phyloP scores from a whole-genome alignment of 768 basidiomycete genomes.

The Lactarius deliciosus region DNA sequence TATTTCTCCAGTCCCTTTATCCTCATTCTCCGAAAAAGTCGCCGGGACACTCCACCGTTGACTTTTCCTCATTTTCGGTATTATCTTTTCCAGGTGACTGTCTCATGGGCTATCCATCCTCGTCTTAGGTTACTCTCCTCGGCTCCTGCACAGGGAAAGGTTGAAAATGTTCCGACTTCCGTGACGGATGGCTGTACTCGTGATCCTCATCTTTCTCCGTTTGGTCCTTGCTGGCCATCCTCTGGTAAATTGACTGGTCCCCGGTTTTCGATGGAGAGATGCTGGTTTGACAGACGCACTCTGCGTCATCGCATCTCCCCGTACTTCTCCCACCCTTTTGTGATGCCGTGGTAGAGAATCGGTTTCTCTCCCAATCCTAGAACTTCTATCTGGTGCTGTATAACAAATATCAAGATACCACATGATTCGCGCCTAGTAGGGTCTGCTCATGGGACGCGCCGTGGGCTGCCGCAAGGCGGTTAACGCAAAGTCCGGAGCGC shows the following conservation, averaged over 20 bases:
- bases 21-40: not conserved
- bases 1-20: not conserved
- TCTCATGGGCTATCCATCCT: slow-evolving; percentile 3
- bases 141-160: not conserved
- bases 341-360: not conserved
- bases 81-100: not conserved
- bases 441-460: not conserved
- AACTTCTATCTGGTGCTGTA: not conserved
- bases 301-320: not conserved
- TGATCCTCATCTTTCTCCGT: not conserved
- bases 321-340: no score
- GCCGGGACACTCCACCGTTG: not conserved
- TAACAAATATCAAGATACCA: not conserved
- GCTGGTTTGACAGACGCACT: not conserved
- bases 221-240: not conserved
- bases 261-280: not conserved
- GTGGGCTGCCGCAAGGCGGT: not conserved
- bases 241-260: not conserved
- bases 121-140: not conserved
- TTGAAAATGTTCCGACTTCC: not conserved
- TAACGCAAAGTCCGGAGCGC: not conserved
- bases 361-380: not conserved
- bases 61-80: not conserved
- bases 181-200: slow-evolving; percentile 10
- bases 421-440: not conserved